phyloP scores from a whole-genome alignment of 768 basidiomycete genomes.

The Coprinopsis cinerea region DNA sequence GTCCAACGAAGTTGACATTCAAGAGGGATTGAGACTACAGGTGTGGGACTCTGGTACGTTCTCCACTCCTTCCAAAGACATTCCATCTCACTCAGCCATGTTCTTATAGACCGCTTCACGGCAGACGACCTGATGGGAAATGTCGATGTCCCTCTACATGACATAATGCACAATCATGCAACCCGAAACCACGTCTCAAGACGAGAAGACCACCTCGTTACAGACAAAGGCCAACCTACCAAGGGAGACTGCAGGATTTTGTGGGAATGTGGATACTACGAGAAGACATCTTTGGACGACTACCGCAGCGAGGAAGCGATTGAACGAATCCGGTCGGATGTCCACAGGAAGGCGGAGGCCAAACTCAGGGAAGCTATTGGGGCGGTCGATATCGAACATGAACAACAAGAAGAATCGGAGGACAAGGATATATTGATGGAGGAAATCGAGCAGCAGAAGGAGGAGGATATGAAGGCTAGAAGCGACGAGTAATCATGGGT shows the following conservation, averaged over 20 bases:
- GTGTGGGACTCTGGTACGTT: conserved; percentile 64
- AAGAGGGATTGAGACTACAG: conserved; percentile 59
- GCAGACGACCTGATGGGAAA: conserved; percentile 47
- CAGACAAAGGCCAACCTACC: conserved; percentile 22
- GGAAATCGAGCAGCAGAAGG: conserved; percentile 33
- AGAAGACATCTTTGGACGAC: conserved; percentile 39
- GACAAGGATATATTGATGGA: conserved; percentile 32
- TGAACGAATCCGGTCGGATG: conserved; percentile 30
- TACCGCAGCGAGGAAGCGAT: conserved; percentile 27
- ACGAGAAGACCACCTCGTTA: conserved; percentile 41
- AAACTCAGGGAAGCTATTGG: conserved; percentile 12
- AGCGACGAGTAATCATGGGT: conserved; percentile 33
- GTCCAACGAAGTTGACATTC: conserved; percentile 57
- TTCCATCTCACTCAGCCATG: not conserved
- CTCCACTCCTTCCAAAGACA: not conserved
- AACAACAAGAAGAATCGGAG: conserved; percentile 19
- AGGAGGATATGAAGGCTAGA: conserved; percentile 30
- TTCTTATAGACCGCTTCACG: conserved; percentile 28
- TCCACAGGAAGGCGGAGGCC: conserved; percentile 29
- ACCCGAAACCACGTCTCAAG: conserved; percentile 42
- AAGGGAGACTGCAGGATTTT: conserved; percentile 29
- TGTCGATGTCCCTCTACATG: conserved; percentile 34
- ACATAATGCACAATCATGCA: conserved; percentile 26
- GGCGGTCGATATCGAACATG: not conserved
- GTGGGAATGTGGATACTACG: conserved; percentile 49